A percentile compares a stretch with the other conserved stretches of the same genome.
Evolutionary conservation across 768 basidiomycete species (phyloP).

Genomic region (Boletus sp.): DNA sequence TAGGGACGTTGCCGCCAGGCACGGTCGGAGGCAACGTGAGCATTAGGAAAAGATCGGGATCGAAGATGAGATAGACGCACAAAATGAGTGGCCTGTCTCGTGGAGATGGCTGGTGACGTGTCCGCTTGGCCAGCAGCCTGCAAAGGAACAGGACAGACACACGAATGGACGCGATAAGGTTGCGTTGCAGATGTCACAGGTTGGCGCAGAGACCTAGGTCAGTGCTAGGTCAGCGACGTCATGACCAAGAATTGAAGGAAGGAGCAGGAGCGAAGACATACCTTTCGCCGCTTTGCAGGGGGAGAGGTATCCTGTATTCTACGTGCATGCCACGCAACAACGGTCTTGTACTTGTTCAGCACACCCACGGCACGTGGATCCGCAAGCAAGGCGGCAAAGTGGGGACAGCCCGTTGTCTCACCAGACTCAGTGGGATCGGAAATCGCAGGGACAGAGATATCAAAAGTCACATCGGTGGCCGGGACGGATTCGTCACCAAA

Average conservation of each 20-base stretch:
- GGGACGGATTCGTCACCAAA: slow-evolving; percentile 25
- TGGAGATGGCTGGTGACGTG: slow-evolving; percentile 60
- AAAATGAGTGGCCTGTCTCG: slow-evolving; percentile 57
- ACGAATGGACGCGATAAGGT: slow-evolving; percentile 63
- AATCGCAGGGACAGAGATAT: slow-evolving; percentile 1
- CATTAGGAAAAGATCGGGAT: neutral
- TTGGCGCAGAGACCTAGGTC: slow-evolving; percentile 51
- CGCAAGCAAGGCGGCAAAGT: slow-evolving; percentile 38
- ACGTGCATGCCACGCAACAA: slow-evolving; percentile 53
- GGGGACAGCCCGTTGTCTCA: slow-evolving; percentile 32
- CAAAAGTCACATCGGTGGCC: slow-evolving; percentile 11
- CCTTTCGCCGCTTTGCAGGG: slow-evolving; percentile 64
- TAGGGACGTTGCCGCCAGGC: neutral
- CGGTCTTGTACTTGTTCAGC: slow-evolving; percentile 50
- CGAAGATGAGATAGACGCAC: slow-evolving; percentile 40
- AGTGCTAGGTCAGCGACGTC: neutral
- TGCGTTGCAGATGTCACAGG: slow-evolving; percentile 57
- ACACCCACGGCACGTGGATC: slow-evolving; percentile 31
- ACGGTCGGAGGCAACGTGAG: neutral
- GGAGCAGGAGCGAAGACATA: slow-evolving; percentile 26
- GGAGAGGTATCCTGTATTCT: slow-evolving; percentile 45
- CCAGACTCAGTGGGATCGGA: slow-evolving; percentile 12
- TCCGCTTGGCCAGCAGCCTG: slow-evolving; percentile 64
- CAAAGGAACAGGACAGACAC: slow-evolving; percentile 68
- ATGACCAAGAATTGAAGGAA: neutral